A percentile compares a stretch with the other conserved stretches of the same genome.
These are phyloP conservation scores for Aspergillus sergii DNA, from an alignment of 2,329 filamentous ascomycete genomes.

Conservation along the genomic window DNA sequence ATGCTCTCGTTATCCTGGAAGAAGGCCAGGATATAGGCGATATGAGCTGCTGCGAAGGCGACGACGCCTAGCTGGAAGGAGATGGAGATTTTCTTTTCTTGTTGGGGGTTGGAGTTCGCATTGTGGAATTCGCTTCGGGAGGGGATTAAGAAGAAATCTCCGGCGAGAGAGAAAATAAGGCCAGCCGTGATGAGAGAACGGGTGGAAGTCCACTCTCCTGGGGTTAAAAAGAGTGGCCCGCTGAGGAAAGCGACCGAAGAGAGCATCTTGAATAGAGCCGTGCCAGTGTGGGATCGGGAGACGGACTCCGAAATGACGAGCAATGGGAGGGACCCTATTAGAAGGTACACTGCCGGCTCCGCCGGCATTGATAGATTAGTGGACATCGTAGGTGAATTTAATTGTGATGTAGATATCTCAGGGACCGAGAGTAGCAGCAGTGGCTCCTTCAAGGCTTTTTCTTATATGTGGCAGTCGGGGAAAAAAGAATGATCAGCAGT, in stretches of 20 bases:
- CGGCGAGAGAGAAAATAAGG: slow-evolving; percentile 27
- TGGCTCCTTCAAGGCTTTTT: not conserved
- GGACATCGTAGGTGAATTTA: not conserved
- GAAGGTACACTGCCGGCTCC: slow-evolving; percentile 20
- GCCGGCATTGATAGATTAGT: slow-evolving; percentile 6
- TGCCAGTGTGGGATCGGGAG: slow-evolving; percentile 27
- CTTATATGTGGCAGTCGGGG: not conserved
- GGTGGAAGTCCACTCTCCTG: slow-evolving; percentile 24
- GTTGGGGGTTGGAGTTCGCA: not conserved
- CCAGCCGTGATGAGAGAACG: slow-evolving; percentile 25
- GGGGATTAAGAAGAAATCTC: slow-evolving; percentile 31
- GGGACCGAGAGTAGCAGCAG: not conserved
- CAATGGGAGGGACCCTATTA: slow-evolving; percentile 28
- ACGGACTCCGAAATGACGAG: slow-evolving; percentile 29
- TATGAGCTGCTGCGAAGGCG: slow-evolving; percentile 32
- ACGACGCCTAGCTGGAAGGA: slow-evolving; percentile 32
- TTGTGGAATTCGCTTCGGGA: slow-evolving; percentile 25
- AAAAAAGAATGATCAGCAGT: not conserved
- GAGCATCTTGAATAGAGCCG: slow-evolving; percentile 32
- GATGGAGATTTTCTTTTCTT: slow-evolving; percentile 19
- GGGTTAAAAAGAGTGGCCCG: slow-evolving; percentile 23
- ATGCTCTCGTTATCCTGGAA: slow-evolving; percentile 16
- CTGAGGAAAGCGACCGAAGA: slow-evolving; percentile 31
- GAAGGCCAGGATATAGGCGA: slow-evolving; percentile 33
- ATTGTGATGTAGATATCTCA: too few relatives aligned